These are phyloP conservation scores for Colletotrichum salicis DNA, from an alignment of 2,329 filamentous ascomycete genomes.

Conservation along the genomic window DNA sequence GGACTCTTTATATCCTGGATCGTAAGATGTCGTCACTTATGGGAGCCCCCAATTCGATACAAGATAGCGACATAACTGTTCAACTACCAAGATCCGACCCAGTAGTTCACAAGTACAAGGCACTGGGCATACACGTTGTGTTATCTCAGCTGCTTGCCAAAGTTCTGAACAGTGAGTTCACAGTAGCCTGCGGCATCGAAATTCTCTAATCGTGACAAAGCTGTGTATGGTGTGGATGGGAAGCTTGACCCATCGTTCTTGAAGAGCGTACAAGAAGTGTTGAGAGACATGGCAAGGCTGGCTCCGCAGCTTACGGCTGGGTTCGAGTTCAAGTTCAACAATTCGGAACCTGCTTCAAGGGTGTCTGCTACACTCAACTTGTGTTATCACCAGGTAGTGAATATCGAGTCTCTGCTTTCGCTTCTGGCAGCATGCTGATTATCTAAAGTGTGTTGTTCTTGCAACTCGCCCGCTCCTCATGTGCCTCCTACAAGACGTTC, in stretches of 20 bases:
- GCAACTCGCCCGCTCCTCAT: constrained; percentile 14
- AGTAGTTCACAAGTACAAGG: background rate
- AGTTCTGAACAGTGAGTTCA: constrained; percentile 8
- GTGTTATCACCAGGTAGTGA: constrained; percentile 17
- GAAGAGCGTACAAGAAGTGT: constrained; percentile 11
- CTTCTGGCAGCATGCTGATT: background rate
- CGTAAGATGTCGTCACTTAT: constrained; percentile 22
- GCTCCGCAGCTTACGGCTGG: constrained; percentile 9
- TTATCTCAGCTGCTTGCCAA: constrained; percentile 21
- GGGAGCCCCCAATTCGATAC: constrained; percentile 19
- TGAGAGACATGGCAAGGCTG: constrained; percentile 10
- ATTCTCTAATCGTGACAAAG: background rate
- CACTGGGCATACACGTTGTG: constrained; percentile 17
- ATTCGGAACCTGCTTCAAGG: constrained; percentile 10
- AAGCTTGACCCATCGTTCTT: constrained; percentile 17
- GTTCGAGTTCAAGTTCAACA: constrained; percentile 25
- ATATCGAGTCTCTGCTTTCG: rapidly evolving
- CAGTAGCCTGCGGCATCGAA: rapidly evolving
- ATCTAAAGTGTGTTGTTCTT: constrained; percentile 12
- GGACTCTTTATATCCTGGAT: constrained; percentile 27
- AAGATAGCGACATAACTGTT: constrained; percentile 13
- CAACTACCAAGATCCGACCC: constrained; percentile 8
- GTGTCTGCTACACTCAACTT: constrained; percentile 17
- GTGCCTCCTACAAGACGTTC: constrained; percentile 9
- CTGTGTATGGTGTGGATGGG: constrained; percentile 22